Percentiles rank a stretch among this genome's conserved stretches.
Conservation (phyloP, 2,329 filamentous ascomycete species). For the Aspergillus persii region DNA sequence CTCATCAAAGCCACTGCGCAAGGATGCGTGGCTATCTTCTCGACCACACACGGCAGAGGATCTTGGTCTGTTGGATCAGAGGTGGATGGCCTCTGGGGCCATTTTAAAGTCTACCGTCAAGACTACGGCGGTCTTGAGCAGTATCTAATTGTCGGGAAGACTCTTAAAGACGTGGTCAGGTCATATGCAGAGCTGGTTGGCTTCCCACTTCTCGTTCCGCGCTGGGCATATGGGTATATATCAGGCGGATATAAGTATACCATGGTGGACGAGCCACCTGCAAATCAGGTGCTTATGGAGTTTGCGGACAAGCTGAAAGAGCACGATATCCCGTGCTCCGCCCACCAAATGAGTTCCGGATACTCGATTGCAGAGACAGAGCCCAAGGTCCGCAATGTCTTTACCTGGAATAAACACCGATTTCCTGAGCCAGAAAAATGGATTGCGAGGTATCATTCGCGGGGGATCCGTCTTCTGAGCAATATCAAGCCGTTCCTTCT, state of each 20-base stretch:
- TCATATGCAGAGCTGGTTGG: slow-evolving; percentile 67
- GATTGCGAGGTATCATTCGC: slow-evolving; percentile 59
- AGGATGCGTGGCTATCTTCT: slow-evolving; percentile 67
- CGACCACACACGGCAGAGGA: slow-evolving; percentile 63
- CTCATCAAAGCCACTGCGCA: slow-evolving; percentile 65
- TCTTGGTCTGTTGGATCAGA: slow-evolving; percentile 67
- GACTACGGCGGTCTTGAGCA: slow-evolving; percentile 70
- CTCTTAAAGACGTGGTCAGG: slow-evolving; percentile 63
- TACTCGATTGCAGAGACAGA: slow-evolving; percentile 67
- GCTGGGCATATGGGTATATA: slow-evolving; percentile 72
- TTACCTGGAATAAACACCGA: slow-evolving; percentile 68
- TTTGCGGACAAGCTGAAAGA: slow-evolving; percentile 62
- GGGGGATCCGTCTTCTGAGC: slow-evolving; percentile 65
- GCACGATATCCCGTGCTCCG: slow-evolving; percentile 68
- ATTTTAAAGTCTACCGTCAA: slow-evolving; percentile 71
- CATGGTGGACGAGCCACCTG: slow-evolving; percentile 56
- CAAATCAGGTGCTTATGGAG: slow-evolving; percentile 56
- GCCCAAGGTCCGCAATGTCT: slow-evolving; percentile 69
- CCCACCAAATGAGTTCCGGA: slow-evolving; percentile 70
- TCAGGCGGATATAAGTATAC: slow-evolving; percentile 65
- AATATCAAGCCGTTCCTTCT: slow-evolving; percentile 74
- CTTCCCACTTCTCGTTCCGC: slow-evolving; percentile 64
- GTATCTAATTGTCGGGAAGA: slow-evolving; percentile 66
- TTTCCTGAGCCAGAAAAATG: slow-evolving; percentile 68
- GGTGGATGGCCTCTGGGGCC: slow-evolving; percentile 73